Base-by-base conservation (phyloP, 441 rosid species). In the Aleurites moluccanus region DNA sequence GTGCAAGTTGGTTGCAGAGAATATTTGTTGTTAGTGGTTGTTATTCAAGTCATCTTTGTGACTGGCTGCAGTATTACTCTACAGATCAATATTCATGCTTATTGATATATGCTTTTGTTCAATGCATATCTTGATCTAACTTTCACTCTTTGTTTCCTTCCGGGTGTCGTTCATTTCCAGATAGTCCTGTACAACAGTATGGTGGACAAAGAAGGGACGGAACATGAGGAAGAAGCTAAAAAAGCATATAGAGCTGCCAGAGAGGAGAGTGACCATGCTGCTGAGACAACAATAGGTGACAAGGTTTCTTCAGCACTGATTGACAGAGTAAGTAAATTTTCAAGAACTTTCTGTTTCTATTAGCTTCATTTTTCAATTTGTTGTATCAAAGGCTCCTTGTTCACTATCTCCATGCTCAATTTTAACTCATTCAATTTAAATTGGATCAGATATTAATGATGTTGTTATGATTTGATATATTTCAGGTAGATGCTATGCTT, bases 401-500 rank as follows among this genome's bases (percentile, higher is more conserved):
- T 53, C 72, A 40, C 73, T 47, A 53, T 73, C 73, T 21, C 25
- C 63, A 7, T 53, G 13, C n/a, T 64, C 45, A 63, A 73, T 59
- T 28, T 6, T 57, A 61, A n/a, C 56, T 25, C 72, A 3, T 80
- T 45, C 61, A 64, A 10, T 4, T 64, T 23, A 28, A 49, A 62
- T 55, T 28, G 71, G 38, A 27, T 68, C 56, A 10, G 77, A 40
- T 73, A 56, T 38, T 73, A 10, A 27, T 18, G 27, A 64, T 69
- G 10, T 33, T 62, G 30, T 18, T 49, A n/a, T 73, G 62, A 27
- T 62, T 62, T 73, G 55, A 35, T 25, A 68, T 67, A 63, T 84
- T 73, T 81, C 78, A 92, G 96, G 97, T 94, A 23, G 98, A 92
- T 75, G 84, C 89, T 10, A 90, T 94, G 98, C 97, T 94, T 73